These are phyloP conservation scores for Fusarium kyushuense DNA, from an alignment of 2,329 filamentous ascomycete species.

Conservation along the genomic window DNA sequence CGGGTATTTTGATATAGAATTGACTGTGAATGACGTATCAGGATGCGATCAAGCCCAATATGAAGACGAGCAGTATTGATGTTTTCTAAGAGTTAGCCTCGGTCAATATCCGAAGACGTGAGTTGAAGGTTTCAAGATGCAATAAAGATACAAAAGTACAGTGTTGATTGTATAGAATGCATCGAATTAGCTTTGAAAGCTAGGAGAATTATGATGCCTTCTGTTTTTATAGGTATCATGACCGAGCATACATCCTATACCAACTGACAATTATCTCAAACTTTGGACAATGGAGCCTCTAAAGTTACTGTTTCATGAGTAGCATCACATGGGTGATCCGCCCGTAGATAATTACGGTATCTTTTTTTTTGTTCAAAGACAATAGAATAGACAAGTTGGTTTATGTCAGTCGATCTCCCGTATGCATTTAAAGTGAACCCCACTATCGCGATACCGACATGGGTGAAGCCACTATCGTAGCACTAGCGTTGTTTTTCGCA, in stretches of 20 bases:
- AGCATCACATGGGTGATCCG: neutral
- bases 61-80: neutral
- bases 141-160: neutral
- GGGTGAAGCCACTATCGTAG: conserved; percentile 7
- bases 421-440: conserved; percentile 7
- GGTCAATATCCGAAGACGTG: conserved; percentile 1
- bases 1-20: conserved; percentile 60
- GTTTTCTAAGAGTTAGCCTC: neutral
- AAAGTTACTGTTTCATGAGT: neutral
- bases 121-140: neutral
- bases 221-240: too few species aligned
- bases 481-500: conserved; percentile 9
- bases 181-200: too few species aligned
- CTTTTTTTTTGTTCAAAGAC: too few species aligned
- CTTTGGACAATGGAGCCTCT: neutral
- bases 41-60: neutral
- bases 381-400: neutral
- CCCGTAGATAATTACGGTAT: too few species aligned
- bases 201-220: too few species aligned
- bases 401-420: conserved; percentile 10
- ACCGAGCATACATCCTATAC: neutral
- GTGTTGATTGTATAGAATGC: too few species aligned
- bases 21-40: conserved; percentile 69
- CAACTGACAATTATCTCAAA: neutral
- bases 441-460: conserved; percentile 28